Base-by-base conservation (phyloP, 805 yeast genomes). In the Candida wancherniae region DNA sequence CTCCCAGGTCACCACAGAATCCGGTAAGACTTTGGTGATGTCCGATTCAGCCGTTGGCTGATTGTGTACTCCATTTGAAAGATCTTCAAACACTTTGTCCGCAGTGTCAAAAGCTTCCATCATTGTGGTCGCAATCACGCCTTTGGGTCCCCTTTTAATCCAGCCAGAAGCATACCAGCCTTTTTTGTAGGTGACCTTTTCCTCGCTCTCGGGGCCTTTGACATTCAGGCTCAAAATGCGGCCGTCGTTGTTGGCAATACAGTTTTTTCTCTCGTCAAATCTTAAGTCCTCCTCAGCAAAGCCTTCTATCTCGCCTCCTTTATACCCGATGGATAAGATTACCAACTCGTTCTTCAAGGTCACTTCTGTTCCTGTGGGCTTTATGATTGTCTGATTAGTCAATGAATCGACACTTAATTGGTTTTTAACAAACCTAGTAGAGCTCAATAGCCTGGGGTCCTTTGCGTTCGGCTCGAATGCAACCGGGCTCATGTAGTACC, bases 61-160 rank as follows among this genome's bases (percentile, higher is more conserved):
- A 5, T 51, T 44, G 28, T 48, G 50, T 4, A 50, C 24, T 2
- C 49, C 61, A 20, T 53, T 51, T n/a, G 57, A 37, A 15, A 71
- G 57, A 45, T 86, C 95, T 21, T 68, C 61, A 11, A 77, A 48
- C 0, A 92, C 65, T 9, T 67, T 59, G 16, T 77, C 84, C 0
- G 86, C 90, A 0, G 90, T 79, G 6, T 75, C 71, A 40, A 80
- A 80, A 1, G 96, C 75, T 37, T 83, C 87, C 70, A 80, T 72
- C 81, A 90, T 84, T 0, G 97, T 86, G 9, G 84, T 71, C 11
- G 94, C 94, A 42, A 92, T 92, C 3, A 86, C 94, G 1, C 98
- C 98, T 17, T 72, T 71, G 6, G 95, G 83, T 1, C 95, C 94
- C 30, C 73, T 77, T 34, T 82, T 76, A 27, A 87, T 79, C 98